Evolutionary conservation across 495 filamentous ascomycete species (phyloP).

Genomic region (Aspergillus bridgeri): DNA sequence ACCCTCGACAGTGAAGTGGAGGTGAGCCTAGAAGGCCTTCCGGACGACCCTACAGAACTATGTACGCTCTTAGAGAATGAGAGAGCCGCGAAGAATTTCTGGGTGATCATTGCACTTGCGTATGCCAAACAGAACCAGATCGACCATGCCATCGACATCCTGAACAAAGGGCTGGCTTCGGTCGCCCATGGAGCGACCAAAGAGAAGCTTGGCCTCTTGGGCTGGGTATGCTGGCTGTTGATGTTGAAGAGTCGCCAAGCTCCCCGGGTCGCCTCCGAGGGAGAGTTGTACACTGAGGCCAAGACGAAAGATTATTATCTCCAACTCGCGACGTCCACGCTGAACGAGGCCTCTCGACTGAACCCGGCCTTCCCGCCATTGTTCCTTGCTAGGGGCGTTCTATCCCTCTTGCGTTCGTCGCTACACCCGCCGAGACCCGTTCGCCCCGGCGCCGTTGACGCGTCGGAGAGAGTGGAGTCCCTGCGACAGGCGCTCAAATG

Average conservation of each 20-base stretch:
- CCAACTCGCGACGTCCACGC: constrained; percentile 78
- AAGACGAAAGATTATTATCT: constrained; percentile 92
- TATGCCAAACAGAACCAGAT: constrained; percentile 93
- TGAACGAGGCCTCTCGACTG: constrained; percentile 93
- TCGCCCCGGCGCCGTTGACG: constrained; percentile 58
- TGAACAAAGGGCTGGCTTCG: constrained; percentile 75
- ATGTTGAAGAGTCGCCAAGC: constrained; percentile 88
- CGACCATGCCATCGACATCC: constrained; percentile 90
- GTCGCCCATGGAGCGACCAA: constrained; percentile 67
- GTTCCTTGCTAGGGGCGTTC: constrained; percentile 86
- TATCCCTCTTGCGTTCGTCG: constrained; percentile 83
- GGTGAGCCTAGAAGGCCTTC: constrained; percentile 82
- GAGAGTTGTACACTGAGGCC: constrained; percentile 60
- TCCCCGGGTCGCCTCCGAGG: constrained; percentile 68
- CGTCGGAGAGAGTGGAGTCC: constrained; percentile 71
- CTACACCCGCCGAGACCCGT: constrained; percentile 68
- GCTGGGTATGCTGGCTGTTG: constrained; percentile 87
- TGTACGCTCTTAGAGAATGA: constrained; percentile 93
- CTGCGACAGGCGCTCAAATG: constrained; percentile 80
- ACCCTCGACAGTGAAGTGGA: constrained; percentile 83
- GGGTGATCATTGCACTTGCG: constrained; percentile 95
- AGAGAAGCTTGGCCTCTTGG: constrained; percentile 81
- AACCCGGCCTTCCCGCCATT: constrained; percentile 87
- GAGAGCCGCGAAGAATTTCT: constrained; percentile 78
- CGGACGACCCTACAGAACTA: constrained; percentile 93